A percentile compares a stretch with the other conserved stretches of the same genome.
Evolutionary conservation across 2,329 filamentous ascomycete genomes (phyloP).

Genomic region (Neurospora crassa): DNA sequence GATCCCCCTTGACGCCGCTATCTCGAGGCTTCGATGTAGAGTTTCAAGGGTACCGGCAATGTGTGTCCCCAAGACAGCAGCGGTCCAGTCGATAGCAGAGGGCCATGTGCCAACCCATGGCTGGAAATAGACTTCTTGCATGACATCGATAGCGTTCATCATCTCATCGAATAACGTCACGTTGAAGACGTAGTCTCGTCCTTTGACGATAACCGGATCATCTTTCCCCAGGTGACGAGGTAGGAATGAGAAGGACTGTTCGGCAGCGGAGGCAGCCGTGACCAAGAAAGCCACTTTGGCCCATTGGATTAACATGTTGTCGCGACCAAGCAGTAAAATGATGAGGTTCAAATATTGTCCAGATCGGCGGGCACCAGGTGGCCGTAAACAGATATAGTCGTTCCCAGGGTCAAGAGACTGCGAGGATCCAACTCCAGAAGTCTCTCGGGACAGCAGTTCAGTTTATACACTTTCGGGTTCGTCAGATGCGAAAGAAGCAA

Average conservation of each 20-base stretch:
- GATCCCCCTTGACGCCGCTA: constrained; percentile 33
- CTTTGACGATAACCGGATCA: background rate
- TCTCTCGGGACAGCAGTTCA: background rate
- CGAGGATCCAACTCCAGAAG: background rate
- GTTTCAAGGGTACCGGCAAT: constrained; percentile 63
- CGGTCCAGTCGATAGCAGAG: constrained; percentile 84
- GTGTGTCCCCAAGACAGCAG: constrained; percentile 73
- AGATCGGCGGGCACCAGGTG: background rate
- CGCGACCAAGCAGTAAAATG: background rate
- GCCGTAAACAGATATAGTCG: background rate
- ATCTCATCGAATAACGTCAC: constrained; percentile 33
- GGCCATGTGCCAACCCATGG: constrained; percentile 77
- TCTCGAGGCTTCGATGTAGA: constrained; percentile 51
- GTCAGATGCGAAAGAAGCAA: background rate
- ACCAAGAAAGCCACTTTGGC: constrained; percentile 7
- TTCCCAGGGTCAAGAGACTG: background rate
- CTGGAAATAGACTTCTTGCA: constrained; percentile 73
- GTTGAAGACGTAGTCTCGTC: background rate
- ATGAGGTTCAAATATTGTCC: background rate
- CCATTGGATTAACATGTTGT: constrained; percentile 7
- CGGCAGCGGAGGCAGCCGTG: constrained; percentile 5
- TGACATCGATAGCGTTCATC: constrained; percentile 56
- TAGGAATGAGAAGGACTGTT: constrained; percentile 2
- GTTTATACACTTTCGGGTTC: background rate
- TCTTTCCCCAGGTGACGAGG: background rate